Base-by-base conservation (phyloP, 2,329 filamentous ascomycete genomes). In the Akanthomyces muscarius region DNA sequence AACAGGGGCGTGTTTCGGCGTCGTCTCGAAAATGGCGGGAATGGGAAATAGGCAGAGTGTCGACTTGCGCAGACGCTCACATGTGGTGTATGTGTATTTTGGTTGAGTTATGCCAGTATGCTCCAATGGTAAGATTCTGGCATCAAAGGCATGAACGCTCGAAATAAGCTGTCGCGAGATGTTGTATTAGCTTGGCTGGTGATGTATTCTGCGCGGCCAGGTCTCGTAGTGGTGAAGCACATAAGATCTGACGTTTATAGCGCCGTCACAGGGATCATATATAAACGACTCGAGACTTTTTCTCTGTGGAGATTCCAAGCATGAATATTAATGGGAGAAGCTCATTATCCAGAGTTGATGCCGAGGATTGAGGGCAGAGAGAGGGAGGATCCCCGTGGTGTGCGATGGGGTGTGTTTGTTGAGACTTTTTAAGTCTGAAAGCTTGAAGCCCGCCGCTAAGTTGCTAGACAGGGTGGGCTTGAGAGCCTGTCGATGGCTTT, bases 211-310 rank as follows among this genome's bases (percentile, higher is more conserved):
- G 28, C 18, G 38, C n/a, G 42, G 16, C 14, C 28, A 48, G 30
- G 50, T 54, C 41, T 54, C 42, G 41, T 23, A 54, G 48, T 33
- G 58, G 52, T 50, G 52, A 55, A 45, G 54, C 48, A 59, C 55
- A 63, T 63, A 63, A 63, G 62, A 63, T 63, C 55, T 63, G 55
- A 60, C 62, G 62, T 63, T 54, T 63, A 60, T 63, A 63, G 42
- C 41, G 42, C 38, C 48, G 55, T 48, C 55, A 60, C 54, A 54
- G 56, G 62, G 55, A 54, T 60, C 23, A 63, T 63, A 63, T 63
- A 63, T 63, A 63, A 63, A 59, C 61, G 54, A 52, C 53, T 50
- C 52, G 52, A 51, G 58, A 41, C 59, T 61, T 61, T 21, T 30
- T 16, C 25, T 44, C 47, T 42, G 62, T 63, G 62, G 55, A 54